Evolutionary conservation across 306 rosid species (phyloP), one percentile per base, ranked within the genome.

Genomic region (Cicer arietinum): DNA sequence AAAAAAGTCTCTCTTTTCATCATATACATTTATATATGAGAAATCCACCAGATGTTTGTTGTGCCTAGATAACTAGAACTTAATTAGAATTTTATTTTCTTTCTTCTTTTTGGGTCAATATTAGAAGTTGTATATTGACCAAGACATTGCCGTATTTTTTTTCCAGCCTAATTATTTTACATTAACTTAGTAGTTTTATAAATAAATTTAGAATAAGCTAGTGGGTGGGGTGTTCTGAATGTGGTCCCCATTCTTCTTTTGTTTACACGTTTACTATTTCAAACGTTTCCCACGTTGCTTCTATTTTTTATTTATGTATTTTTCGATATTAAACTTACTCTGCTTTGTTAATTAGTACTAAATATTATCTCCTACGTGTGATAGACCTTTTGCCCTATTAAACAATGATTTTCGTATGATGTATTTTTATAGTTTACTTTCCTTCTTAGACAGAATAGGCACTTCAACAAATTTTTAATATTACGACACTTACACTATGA

Each of bases 261-360:
- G 45, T 44, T 12, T 52, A 59, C 63, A 41, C 59, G 78, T 58
- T 65, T 79, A 41, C 57, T 10, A 50, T 79, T 73, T 74, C 51
- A 30, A 67, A 80, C 84, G 77, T 86, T 90, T 88, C 81, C 54
- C 92, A 90, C 90, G 96, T 89, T 88, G 52, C 82, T 58, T 83
- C 74, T 20, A 58, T 20, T 20, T 0, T 20, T 20, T 20, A 20
- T 20, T 20, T 20, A 20, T 20, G 1, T 20, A 20, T 20, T 20
- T 20, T 20, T 20, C 22, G 22, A 6, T n/a, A 2, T 30, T 47
- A 35, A 8, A 39, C 48, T 14, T 14, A 14, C 16, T 14, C 16
- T 14, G 16, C 39, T n/a, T 14, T 61, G 69, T 20, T 20, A 20
- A 20, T 20, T 20, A 20, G 22, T 20, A 20, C 1, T 20, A 14